Evolutionary conservation across 2,329 filamentous ascomycete species (phyloP).

Genomic region (Cytospora piceae): DNA sequence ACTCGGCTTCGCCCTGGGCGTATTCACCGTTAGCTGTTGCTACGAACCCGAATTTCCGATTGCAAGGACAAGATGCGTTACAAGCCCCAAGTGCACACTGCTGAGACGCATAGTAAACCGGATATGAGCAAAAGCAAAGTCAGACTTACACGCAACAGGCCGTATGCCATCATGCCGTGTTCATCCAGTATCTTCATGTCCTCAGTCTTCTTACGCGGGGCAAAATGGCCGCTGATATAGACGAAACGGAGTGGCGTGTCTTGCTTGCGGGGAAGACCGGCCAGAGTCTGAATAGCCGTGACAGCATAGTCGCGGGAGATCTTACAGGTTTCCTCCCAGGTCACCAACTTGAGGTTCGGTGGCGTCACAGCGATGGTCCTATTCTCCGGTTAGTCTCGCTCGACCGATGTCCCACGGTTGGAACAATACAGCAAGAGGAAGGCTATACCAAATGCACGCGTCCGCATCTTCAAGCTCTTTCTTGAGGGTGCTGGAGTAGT

Average conservation of each 20-base stretch:
- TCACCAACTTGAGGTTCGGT: slow-evolving; percentile 24
- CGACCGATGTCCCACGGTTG: too few species aligned
- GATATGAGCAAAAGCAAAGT: neutral
- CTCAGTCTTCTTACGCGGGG: slow-evolving; percentile 16
- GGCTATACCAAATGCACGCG: slow-evolving; percentile 47
- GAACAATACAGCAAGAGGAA: too few species aligned
- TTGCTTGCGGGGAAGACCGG: slow-evolving; percentile 5
- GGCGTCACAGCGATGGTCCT: slow-evolving; percentile 39
- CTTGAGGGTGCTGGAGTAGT: slow-evolving; percentile 46
- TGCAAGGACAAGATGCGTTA: neutral
- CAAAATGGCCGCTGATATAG: slow-evolving; percentile 31
- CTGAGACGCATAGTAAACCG: neutral
- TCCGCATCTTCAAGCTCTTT: slow-evolving; percentile 45
- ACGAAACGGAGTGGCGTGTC: slow-evolving; percentile 39
- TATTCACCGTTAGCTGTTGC: neutral
- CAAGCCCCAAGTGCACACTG: neutral
- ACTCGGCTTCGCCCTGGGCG: slow-evolving; percentile 51
- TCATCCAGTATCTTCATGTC: slow-evolving; percentile 21
- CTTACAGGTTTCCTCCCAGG: slow-evolving; percentile 23
- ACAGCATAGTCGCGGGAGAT: slow-evolving; percentile 19
- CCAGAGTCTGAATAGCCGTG: slow-evolving; percentile 10
- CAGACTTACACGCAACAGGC: slow-evolving; percentile 16
- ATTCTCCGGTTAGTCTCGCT: neutral
- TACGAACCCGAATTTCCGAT: too few species aligned
- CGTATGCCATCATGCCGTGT: slow-evolving; percentile 15